phyloP scores from a whole-genome alignment of 306 rosid species.

The Clitoria ternatea region DNA sequence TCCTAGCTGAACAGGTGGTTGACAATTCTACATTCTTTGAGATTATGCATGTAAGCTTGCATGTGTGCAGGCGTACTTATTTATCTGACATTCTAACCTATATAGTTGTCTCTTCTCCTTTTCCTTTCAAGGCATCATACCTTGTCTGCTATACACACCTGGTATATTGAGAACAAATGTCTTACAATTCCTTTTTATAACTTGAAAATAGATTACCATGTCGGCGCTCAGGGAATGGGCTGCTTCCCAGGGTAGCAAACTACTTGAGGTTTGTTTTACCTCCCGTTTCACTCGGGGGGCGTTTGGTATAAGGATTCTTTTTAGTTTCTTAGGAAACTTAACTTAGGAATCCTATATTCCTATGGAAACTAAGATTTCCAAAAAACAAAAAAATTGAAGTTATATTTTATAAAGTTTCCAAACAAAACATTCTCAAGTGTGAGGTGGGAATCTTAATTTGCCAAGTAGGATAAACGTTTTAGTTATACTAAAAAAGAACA shows the following conservation, averaged over 20 bases:
- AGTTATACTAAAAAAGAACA: too few relatives aligned
- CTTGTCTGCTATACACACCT: background rate
- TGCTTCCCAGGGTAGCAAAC: constrained; percentile 82
- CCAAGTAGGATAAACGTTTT: too few relatives aligned
- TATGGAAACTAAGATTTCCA: too few relatives aligned
- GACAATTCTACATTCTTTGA: background rate
- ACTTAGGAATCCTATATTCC: too few relatives aligned
- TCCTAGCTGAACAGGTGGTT: background rate
- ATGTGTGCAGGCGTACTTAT: background rate
- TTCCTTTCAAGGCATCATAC: constrained; percentile 5
- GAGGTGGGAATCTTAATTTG: too few relatives aligned
- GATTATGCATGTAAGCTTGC: constrained; percentile 18
- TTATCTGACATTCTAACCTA: background rate
- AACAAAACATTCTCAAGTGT: too few relatives aligned
- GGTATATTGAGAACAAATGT: background rate
- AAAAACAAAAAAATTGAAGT: too few relatives aligned
- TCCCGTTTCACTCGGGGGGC: too few relatives aligned
- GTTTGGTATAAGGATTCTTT: too few relatives aligned
- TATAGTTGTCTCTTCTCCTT: background rate
- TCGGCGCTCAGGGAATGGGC: constrained; percentile 99
- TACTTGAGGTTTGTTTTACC: constrained; percentile 66
- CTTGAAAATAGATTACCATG: constrained; percentile 78
- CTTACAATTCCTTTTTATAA: constrained; percentile 29
- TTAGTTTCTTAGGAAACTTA: too few relatives aligned
- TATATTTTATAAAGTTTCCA: too few relatives aligned